Conservation (phyloP, 345 rosid genomes). For the Populus davidiana region DNA sequence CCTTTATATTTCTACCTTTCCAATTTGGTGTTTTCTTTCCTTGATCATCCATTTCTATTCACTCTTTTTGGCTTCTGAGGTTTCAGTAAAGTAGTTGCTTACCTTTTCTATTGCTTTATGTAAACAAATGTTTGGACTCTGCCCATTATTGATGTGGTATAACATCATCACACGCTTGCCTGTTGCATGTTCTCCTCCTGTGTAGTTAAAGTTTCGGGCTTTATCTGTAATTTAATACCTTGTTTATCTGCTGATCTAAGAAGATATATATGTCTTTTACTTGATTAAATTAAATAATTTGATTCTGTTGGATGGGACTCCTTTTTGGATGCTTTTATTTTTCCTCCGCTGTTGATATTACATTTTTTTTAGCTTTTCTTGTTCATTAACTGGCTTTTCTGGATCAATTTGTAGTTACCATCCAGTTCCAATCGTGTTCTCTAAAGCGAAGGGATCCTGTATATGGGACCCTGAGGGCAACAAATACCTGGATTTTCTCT, state of each 20-base stretch:
- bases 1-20: background rate
- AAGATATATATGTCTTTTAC: too few relatives aligned
- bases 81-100: background rate
- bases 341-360: background rate
- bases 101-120: background rate
- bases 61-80: slow-evolving; percentile 20
- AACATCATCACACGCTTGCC: too few relatives aligned
- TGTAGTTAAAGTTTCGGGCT: too few relatives aligned
- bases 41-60: background rate
- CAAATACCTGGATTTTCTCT: slow-evolving; percentile 82
- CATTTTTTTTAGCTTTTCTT: background rate
- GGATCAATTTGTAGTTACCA: slow-evolving; percentile 64
- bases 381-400: background rate
- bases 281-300: too few relatives aligned
- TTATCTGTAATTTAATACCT: too few relatives aligned
- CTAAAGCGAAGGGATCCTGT: slow-evolving; percentile 78
- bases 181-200: too few relatives aligned
- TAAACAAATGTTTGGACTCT: background rate
- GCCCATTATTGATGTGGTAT: background rate
- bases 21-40: background rate
- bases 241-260: too few relatives aligned
- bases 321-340: background rate
- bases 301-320: background rate
- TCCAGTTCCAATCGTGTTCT: slow-evolving; percentile 91
- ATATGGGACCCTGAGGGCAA: slow-evolving; percentile 96